Base-by-base conservation (phyloP, 768 basidiomycete genomes). In the Strobilomyces dryophilus region DNA sequence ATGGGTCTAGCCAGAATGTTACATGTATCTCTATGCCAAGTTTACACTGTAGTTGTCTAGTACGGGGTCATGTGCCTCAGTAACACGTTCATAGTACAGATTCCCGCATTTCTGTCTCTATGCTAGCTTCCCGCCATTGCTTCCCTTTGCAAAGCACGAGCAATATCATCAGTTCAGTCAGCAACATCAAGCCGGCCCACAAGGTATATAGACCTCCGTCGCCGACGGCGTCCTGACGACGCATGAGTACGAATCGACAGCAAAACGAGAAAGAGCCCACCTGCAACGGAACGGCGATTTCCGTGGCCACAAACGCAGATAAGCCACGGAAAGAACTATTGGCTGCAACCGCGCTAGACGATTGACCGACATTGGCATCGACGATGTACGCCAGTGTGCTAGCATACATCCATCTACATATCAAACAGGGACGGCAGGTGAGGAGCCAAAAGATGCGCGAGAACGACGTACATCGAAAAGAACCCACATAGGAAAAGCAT, bases 351-450 rank as follows among this genome's bases (percentile, higher is more conserved):
- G 89, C 91, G 2, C 82, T 83, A 0, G 89, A 86, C 0, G 89
- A 89, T 15, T 84, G 79, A 7, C 93, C 93, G 3, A 76, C 75
- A 60, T 95, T 97, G 9, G 91, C 83, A 63, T 97, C 92, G 3
- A 94, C 91, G 32, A 95, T 80, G 64, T 93, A 95, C 0, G 92
- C 86, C 31, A 97, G 72, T 0, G 87, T 85, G 40, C 82, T 84
- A 1, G 84, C 71, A 65, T 89, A 88, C 46, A 84, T 81, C 68
- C 76, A 76, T 64, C 79, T 82, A 14, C 35, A 5, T n/a, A 35
- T 24, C 3, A 15, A 12, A 8, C 29, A 31, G 15, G 9, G 8
- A 31, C 8, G 0, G n/a, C 37, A n/a, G 9, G 17, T 52, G 18
- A 60, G 4, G 24, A 17, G 8, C 31, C 42, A 34, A n/a, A 21